Conservation (phyloP, 371 early-diverging fungal genomes). For the Mucor lusitanicus region DNA sequence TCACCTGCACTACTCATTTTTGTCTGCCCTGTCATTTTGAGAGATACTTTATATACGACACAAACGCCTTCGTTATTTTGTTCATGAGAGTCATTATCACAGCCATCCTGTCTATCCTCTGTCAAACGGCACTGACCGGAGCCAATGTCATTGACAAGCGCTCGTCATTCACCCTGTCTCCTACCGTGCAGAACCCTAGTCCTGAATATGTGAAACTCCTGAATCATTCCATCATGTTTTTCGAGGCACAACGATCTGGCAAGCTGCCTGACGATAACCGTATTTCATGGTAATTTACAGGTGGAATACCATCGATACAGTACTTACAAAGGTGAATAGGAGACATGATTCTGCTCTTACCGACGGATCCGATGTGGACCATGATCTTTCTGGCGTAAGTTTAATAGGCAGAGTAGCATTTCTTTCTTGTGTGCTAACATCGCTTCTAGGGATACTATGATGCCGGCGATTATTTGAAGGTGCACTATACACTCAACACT, state of each 20-base stretch:
- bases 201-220: constrained; percentile 23
- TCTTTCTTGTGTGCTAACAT: not conserved
- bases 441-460: constrained; percentile 41
- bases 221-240: constrained; percentile 51
- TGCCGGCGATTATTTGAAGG: constrained; percentile 29
- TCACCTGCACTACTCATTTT: not conserved
- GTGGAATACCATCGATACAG: not conserved
- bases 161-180: not conserved
- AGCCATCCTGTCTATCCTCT: not conserved
- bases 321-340: constrained; percentile 21
- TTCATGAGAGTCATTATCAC: not conserved
- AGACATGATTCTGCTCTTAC: constrained; percentile 53
- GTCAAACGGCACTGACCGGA: not conserved
- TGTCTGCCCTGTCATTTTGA: not conserved
- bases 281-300: constrained; percentile 38
- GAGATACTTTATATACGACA: not conserved
- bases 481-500: not conserved
- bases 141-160: not conserved
- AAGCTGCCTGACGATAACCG: constrained; percentile 48
- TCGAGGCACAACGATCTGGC: constrained; percentile 61
- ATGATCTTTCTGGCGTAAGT: constrained; percentile 48
- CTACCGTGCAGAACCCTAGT: constrained; percentile 11
- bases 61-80: not conserved
- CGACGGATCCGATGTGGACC: constrained; percentile 46
- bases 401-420: not conserved